Evolutionary conservation across 2,329 filamentous ascomycete species (phyloP).

Genomic region (Chrysosporium keratinophilum): DNA sequence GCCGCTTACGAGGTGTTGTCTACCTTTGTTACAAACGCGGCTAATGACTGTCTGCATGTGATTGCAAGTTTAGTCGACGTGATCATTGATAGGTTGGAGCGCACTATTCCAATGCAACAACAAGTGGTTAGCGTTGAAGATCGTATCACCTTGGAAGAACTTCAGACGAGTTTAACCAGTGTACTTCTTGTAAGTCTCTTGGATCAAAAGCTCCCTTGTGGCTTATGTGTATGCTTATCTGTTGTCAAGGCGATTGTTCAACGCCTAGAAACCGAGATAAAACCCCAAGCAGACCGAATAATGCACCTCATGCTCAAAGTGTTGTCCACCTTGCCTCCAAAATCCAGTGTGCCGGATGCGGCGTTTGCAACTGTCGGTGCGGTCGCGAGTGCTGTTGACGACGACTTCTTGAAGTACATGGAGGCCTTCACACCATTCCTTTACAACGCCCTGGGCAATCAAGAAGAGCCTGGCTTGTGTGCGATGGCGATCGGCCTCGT

Average conservation of each 20-base stretch:
- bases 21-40: conserved; percentile 83
- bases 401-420: conserved; percentile 96
- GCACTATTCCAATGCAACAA: conserved; percentile 75
- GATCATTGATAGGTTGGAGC: conserved; percentile 80
- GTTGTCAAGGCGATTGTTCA: conserved; percentile 60
- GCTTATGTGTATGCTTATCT: conserved; percentile 14
- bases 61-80: conserved; percentile 77
- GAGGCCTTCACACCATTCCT: conserved; percentile 85
- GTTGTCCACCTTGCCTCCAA: conserved; percentile 63
- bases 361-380: conserved; percentile 86
- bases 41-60: conserved; percentile 69
- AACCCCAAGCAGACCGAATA: conserved; percentile 81
- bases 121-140: conserved; percentile 97
- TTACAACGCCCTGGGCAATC: conserved; percentile 87
- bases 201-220: background rate
- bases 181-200: conserved; percentile 56
- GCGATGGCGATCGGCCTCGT: conserved; percentile 96
- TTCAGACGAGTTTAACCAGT: conserved; percentile 89
- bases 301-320: conserved; percentile 83
- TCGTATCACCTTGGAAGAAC: conserved; percentile 88
- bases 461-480: conserved; percentile 88
- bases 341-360: conserved; percentile 89
- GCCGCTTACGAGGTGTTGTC: conserved; percentile 96
- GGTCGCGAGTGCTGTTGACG: conserved; percentile 82
- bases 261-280: conserved; percentile 81